A percentile compares a stretch with the other conserved stretches of the same genome.
Conservation (phyloP, 306 rosid species). For the Dryas drummondii region DNA sequence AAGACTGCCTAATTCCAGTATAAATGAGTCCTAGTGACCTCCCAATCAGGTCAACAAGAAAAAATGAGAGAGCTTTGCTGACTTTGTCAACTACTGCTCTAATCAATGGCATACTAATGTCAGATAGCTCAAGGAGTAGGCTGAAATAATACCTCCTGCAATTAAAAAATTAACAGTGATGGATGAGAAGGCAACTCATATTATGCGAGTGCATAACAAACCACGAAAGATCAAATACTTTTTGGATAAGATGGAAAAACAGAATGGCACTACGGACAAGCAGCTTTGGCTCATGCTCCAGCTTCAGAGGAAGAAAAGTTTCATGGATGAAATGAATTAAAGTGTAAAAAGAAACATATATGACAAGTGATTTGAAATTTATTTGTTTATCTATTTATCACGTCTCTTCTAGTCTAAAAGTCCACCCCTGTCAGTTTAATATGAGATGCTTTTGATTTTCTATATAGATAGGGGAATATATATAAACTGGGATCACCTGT, state of each 20-base stretch:
- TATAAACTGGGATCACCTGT: neutral
- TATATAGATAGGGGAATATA: neutral
- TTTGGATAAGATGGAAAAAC: neutral
- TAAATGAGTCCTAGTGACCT: slow-evolving; percentile 91
- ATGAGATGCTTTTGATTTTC: neutral
- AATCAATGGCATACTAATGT: slow-evolving; percentile 74
- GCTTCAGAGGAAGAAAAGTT: neutral
- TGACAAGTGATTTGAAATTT: too few species aligned
- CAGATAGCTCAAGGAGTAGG: slow-evolving; percentile 81
- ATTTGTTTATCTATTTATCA: neutral
- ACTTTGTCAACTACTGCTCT: slow-evolving; percentile 66
- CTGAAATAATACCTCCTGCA: slow-evolving; percentile 94
- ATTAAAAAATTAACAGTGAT: slow-evolving; percentile 19
- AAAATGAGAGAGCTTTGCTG: slow-evolving; percentile 75
- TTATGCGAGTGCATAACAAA: neutral
- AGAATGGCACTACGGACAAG: neutral
- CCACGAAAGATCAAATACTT: slow-evolving; percentile 7
- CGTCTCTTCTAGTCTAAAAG: neutral
- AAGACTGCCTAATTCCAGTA: slow-evolving; percentile 89
- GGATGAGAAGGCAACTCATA: slow-evolving; percentile 14
- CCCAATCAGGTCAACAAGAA: slow-evolving; percentile 83
- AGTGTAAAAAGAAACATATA: too few species aligned
- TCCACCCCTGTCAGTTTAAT: neutral
- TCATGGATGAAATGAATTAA: neutral
- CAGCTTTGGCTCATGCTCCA: neutral